Evolutionary conservation across 2,329 filamentous ascomycete species (phyloP), one percentile per base, ranked within the genome.

Genomic region (Ophidiomyces ophidiicola): DNA sequence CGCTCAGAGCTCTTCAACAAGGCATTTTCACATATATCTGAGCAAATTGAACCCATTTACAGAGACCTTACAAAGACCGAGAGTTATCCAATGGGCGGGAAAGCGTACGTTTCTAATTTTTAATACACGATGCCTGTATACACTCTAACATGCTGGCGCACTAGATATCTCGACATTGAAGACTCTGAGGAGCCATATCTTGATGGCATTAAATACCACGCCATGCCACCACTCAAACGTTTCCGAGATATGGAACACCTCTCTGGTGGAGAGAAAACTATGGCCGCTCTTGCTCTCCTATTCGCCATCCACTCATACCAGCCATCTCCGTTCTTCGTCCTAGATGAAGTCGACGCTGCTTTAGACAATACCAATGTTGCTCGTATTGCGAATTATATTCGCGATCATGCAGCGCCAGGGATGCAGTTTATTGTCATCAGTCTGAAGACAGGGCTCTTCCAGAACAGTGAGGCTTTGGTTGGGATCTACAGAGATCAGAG

Each of bases 361-460:
- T 73, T 98, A n/a, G 90, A 98, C 58, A 94, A 94, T 55, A 86
- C 88, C 44, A 98, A 98, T 53, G 90, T 96, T 5, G 80, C 85
- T 50, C 86, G 92, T 58, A 87, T 98, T 61, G 90, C 88, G 48
- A 90, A 90, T 60, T 98, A 98, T 56, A 93, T 98, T 46, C 76
- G 81, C 25, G 85, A 93, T 54, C 87, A 98, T 61, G 83, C 87
- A 1, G 84, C 85, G 0, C 90, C 90, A 1, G 92, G 92, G 10
- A 96, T 96, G 86, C 90, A 98, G 60, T 98, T 98, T 52, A 92
- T 98, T 45, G 90, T 98, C 49, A 98, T 98, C 60, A 86, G 79
- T 64, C 71, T 98, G 58, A 98, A 98, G 72, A 82, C 86, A 0
- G 87, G 86, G 1, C 69, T 98, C 41, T 98, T 96, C 66, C 87